phyloP scores from a whole-genome alignment of 106 monocot species.

The Posidonia australis region DNA sequence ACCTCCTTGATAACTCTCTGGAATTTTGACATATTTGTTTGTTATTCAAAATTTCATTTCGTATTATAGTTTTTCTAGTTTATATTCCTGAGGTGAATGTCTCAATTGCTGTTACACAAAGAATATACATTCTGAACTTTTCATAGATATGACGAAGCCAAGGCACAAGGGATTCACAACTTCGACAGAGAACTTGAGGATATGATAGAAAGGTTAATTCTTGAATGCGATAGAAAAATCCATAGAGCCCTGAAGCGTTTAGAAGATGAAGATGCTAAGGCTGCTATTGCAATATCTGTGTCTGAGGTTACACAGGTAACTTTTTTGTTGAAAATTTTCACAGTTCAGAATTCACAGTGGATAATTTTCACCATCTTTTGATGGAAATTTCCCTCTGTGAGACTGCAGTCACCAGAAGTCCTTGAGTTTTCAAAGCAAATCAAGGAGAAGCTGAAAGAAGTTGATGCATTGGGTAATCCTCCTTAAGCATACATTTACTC shows the following conservation, averaged over 20 bases:
- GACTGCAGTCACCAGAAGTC: conserved; percentile 58
- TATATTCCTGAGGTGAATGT: background rate
- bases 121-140: conserved; percentile 11
- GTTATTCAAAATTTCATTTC: no score
- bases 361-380: background rate
- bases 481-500: background rate
- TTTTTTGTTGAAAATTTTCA: background rate
- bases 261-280: conserved; percentile 84
- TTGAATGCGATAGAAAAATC: conserved; percentile 93
- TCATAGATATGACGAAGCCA: conserved; percentile 83
- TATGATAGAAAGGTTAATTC: conserved; percentile 75
- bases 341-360: background rate
- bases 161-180: conserved; percentile 49
- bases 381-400: background rate
- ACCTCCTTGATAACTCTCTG: no score
- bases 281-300: conserved; percentile 93
- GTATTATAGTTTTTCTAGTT: background rate
- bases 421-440: conserved; percentile 81
- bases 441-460: conserved; percentile 81
- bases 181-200: conserved; percentile 88
- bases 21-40: no score
- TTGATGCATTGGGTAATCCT: conserved; percentile 60
- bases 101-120: background rate
- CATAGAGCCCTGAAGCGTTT: conserved; percentile 86
- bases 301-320: conserved; percentile 76